A percentile compares a stretch with the other conserved stretches of the same genome.
Evolutionary conservation across 768 basidiomycete genomes (phyloP).

Genomic region (Antrodiella citrinella): DNA sequence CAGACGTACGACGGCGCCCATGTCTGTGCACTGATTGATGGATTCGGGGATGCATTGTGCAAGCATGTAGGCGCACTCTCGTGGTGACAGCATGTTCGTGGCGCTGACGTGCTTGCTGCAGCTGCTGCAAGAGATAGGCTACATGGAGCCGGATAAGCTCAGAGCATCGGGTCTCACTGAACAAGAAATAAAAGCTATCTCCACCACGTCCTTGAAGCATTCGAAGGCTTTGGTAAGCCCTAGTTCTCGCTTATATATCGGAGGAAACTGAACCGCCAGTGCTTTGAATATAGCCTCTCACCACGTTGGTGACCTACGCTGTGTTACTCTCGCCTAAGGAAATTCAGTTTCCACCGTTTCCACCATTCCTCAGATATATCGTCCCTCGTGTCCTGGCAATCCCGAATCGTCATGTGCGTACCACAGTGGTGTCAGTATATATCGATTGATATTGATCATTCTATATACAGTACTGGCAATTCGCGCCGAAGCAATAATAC

Average conservation of each 20-base stretch:
- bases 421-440: too few relatives aligned
- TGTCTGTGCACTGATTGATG: slow-evolving; percentile 4
- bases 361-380: slow-evolving; percentile 7
- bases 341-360: slow-evolving; percentile 9
- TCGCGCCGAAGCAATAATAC: slow-evolving; percentile 5
- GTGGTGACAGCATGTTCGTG: too few relatives aligned
- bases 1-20: slow-evolving; percentile 6
- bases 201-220: slow-evolving; percentile 6
- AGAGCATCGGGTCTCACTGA: slow-evolving; percentile 9
- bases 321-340: slow-evolving; percentile 6
- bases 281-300: slow-evolving; percentile 3
- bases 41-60: slow-evolving; percentile 4
- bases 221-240: slow-evolving; percentile 3
- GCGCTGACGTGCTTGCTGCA: not conserved
- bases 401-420: slow-evolving; percentile 3
- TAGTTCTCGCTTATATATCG: too few relatives aligned
- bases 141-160: slow-evolving; percentile 10
- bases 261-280: too few relatives aligned
- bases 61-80: slow-evolving; percentile 8
- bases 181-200: slow-evolving; percentile 9
- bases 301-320: slow-evolving; percentile 7
- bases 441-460: too few relatives aligned
- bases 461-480: slow-evolving; percentile 10
- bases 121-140: slow-evolving; percentile 11
- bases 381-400: slow-evolving; percentile 5